These are phyloP conservation scores for Phytophthora sansomeana DNA, from an alignment of 352 stramenopile species.

Conservation along the genomic window DNA sequence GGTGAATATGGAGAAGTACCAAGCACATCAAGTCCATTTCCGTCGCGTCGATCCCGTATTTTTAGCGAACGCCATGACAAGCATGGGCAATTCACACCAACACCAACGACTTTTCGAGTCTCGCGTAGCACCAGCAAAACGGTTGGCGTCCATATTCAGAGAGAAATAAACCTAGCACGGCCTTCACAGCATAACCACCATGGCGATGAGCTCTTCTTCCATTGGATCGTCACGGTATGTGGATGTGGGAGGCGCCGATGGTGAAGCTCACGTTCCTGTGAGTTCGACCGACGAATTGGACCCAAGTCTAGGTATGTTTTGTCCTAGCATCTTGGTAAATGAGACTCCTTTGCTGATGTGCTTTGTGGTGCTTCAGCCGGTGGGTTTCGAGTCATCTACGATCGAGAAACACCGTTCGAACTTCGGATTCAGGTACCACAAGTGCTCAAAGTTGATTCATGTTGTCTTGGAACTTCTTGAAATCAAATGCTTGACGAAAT, in stretches of 20 bases:
- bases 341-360: not conserved
- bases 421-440: conserved; percentile 82
- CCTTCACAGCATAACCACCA: conserved; percentile 2
- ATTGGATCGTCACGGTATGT: conserved; percentile 50
- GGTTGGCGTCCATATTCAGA: conserved; percentile 16
- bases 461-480: not conserved
- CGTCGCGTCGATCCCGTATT: conserved; percentile 29
- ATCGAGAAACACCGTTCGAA: conserved; percentile 93
- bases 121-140: conserved; percentile 30
- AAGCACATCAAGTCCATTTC: conserved; percentile 36
- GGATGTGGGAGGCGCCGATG: conserved; percentile 32
- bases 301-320: conserved; percentile 69
- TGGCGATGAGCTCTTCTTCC: conserved; percentile 51
- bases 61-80: conserved; percentile 34
- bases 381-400: conserved; percentile 91
- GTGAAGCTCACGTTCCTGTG: conserved; percentile 58
- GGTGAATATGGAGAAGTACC: not conserved
- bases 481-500: not conserved
- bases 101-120: conserved; percentile 25
- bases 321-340: not conserved
- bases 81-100: conserved; percentile 1
- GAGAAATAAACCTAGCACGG: not conserved
- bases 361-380: conserved; percentile 45
- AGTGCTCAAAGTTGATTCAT: not conserved
- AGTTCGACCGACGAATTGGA: conserved; percentile 73